A percentile compares a stretch with the other conserved stretches of the same genome.
Evolutionary conservation across 176 grass and related monocot genomes (phyloP).

Genomic region (Eragrostis curvula): DNA sequence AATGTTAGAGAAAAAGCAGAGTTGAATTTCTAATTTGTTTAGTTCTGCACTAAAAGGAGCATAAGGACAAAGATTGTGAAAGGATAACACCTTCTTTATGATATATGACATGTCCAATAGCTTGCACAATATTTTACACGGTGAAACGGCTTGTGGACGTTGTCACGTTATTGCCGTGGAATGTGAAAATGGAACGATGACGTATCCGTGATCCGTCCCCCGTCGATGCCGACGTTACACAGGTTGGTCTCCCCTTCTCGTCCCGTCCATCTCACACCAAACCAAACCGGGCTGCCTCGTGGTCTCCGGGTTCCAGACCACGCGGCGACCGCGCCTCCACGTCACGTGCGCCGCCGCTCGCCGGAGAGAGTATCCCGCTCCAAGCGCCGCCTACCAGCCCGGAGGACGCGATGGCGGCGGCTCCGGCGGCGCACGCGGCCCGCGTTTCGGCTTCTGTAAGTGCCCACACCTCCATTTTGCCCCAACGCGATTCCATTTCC

Average conservation of each 20-base stretch:
- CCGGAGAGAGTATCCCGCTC: background rate
- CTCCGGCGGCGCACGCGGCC: conserved; percentile 29
- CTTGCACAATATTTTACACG: no score
- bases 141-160: no score
- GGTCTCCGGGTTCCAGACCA: background rate
- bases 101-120: no score
- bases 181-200: background rate
- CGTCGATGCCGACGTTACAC: background rate
- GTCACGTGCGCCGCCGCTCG: conserved; percentile 1
- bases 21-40: no score
- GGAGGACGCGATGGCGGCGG: conserved; percentile 41
- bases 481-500: background rate
- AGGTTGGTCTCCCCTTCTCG: background rate
- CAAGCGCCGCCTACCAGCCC: background rate
- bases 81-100: no score
- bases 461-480: background rate
- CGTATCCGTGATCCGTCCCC: background rate
- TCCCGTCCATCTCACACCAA: conserved; percentile 38
- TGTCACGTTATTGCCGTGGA: no score
- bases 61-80: no score
- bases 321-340: conserved; percentile 38
- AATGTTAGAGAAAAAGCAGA: no score
- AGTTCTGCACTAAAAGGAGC: no score
- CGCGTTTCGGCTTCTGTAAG: conserved; percentile 59
- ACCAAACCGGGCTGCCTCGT: background rate